Base-by-base conservation (phyloP, 169 alveolate species). In the Cryptosporidium ryanae region DNA sequence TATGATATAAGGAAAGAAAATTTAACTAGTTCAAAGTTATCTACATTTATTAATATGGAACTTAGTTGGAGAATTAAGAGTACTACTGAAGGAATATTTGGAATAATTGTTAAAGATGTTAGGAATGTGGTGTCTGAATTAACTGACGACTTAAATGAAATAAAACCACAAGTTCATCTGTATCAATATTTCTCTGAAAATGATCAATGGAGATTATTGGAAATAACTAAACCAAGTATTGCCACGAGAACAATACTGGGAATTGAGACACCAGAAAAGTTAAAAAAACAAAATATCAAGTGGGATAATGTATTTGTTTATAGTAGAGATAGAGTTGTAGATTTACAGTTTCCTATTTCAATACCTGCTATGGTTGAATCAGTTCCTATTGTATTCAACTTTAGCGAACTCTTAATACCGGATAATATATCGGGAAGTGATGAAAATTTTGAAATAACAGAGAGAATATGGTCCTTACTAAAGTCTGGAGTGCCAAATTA, bases 321-420 rank as follows among this genome's bases (percentile, higher is more conserved):
- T 76, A 76, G 71, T 25, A 25, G 87, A 76, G 87, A 76, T 23
- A 55, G 87, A 4, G 63, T 61, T 59, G 71, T 76, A 34, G 87
- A 76, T 76, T 38, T 76, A 27, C 87, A 76, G 43, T 76, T 76
- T 63, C 87, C 87, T 23, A 76, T 76, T 8, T 76, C 87, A 32
- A 76, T 76, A 18, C 87, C 87, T 27, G 87, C 87, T 7, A 76
- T 76, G 87, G 71, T 76, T 38, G 87, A 76, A 76, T 76, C 87
- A 32, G 87, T 76, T 21, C 87, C 87, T 17, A 48, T 76, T 15
- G 71, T 76, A 38, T 76, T 76, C 18, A 54, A 76, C 49, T 76
- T 76, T 76, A 76, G 32, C 46, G 87, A 76, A 23, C 25, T 76
- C 38, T 61, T 76, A 21, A 1, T 34, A 15, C 65, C 76, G 3